phyloP scores from a whole-genome alignment of 306 rosid species.

The Prunus persica region Prunus_persica_NCBIv2 NC_034010.1:4882501-4883000 shows the following conservation, averaged over 20 bases:
- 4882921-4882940: not conserved
- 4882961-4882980: slow-evolving; percentile 12
- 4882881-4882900: not conserved
- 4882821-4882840: not conserved
- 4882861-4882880: not conserved
- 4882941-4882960: not conserved
- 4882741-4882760: slow-evolving; percentile 26
- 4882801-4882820: slow-evolving; percentile 4
- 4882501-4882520: slow-evolving; percentile 88
- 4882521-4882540: slow-evolving; percentile 48
- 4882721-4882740: slow-evolving; percentile 22
- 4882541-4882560: slow-evolving; percentile 27
- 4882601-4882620: not conserved
- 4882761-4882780: slow-evolving; percentile 43
- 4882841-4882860: not conserved
- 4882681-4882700: slow-evolving; percentile 39
- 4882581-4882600: slow-evolving; percentile 5
- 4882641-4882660: not conserved
- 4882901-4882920: not conserved
- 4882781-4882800: slow-evolving; percentile 4
- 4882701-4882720: slow-evolving; percentile 5
- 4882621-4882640: slow-evolving; percentile 15
- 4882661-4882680: slow-evolving; percentile 23
- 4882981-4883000: slow-evolving; percentile 41
- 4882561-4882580: slow-evolving; percentile 26